These are phyloP conservation scores for Skeletonema marinoi DNA, from an alignment of 108 stramenopile genomes.

Conservation along the genomic window DNA sequence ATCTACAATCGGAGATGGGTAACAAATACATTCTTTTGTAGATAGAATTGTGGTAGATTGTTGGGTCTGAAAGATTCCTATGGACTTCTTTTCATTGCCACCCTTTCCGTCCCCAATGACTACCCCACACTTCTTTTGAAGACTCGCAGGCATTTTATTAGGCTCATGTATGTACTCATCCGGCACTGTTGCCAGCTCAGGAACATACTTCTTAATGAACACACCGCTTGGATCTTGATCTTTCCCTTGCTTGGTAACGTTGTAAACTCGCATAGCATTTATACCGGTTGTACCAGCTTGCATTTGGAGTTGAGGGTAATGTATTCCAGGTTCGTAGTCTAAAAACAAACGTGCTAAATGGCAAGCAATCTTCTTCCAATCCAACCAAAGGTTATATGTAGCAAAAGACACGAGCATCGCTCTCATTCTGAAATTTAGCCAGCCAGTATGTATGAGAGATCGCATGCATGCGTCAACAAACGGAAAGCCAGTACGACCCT, in stretches of 20 bases:
- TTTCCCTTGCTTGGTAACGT: conserved; percentile 73
- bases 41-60: conserved; percentile 1
- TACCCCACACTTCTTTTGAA: conserved; percentile 46
- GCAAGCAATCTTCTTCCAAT: conserved; percentile 68
- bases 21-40: conserved; percentile 5
- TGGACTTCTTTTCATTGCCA: background rate
- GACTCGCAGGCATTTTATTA: conserved; percentile 56
- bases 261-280: conserved; percentile 80
- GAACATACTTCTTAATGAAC: conserved; percentile 58
- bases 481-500: conserved; percentile 65
- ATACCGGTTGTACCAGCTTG: conserved; percentile 80
- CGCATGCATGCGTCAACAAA: conserved; percentile 82
- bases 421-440: conserved; percentile 80
- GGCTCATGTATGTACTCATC: conserved; percentile 70
- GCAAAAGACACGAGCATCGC: conserved; percentile 82
- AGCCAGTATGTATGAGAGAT: conserved; percentile 63
- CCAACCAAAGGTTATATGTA: conserved; percentile 76
- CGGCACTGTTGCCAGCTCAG: conserved; percentile 56
- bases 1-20: conserved; percentile 69
- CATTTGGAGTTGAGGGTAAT: conserved; percentile 84
- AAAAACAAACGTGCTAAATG: conserved; percentile 68
- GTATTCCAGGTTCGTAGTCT: conserved; percentile 74
- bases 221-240: conserved; percentile 71
- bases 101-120: conserved; percentile 22
- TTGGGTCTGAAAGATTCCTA: conserved; percentile 12